Evolutionary conservation across 2,329 filamentous ascomycete genomes (phyloP).

Genomic region (Dichotomopilus funicola): DNA sequence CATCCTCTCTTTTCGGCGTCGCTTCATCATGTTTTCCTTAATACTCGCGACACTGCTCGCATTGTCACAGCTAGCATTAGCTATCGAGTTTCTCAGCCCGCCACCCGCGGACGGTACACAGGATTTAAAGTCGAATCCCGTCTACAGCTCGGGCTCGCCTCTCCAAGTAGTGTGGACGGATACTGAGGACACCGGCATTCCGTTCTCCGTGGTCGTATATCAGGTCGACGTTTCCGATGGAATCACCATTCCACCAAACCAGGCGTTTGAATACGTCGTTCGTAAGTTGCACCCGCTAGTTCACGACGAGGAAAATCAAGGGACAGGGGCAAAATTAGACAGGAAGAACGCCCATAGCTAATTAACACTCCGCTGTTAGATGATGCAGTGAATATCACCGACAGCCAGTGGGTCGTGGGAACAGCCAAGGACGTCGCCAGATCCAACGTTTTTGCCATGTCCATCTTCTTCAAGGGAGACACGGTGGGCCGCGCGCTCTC

Average conservation of each 20-base stretch:
- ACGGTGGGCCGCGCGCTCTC: not conserved
- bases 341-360: not conserved
- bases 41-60: not conserved
- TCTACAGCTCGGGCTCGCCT: not conserved
- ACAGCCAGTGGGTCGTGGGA: not conserved
- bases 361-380: not conserved
- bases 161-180: not conserved
- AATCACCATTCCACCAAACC: not conserved
- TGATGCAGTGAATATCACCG: not conserved
- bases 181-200: not conserved
- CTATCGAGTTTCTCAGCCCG: not conserved
- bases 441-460: not conserved
- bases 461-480: slow-evolving; percentile 1
- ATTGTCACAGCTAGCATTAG: not conserved
- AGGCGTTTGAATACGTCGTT: not conserved
- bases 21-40: not conserved
- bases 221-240: not conserved
- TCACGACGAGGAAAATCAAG: not conserved
- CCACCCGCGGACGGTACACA: not conserved
- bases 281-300: not conserved
- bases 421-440: not conserved
- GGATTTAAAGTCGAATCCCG: not conserved
- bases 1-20: not conserved
- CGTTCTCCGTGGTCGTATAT: not conserved
- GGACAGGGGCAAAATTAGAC: not conserved